A percentile compares a stretch with the other conserved stretches of the same genome.
Evolutionary conservation across 108 stramenopile species (phyloP).

Genomic region (Discostella pseudostelligera): DNA sequence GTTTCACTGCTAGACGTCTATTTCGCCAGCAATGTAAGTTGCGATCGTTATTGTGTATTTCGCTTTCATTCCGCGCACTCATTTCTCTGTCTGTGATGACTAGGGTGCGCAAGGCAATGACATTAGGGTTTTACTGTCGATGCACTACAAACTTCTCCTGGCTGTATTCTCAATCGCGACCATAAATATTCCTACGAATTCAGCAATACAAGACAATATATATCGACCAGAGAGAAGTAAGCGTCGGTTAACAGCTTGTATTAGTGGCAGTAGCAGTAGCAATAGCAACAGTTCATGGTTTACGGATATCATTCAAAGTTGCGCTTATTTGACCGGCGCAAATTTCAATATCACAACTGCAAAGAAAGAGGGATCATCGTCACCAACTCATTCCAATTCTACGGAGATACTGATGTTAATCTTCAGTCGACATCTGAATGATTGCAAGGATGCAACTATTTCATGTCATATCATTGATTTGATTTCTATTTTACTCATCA

Average conservation of each 20-base stretch:
- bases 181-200: background rate
- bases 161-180: constrained; percentile 25
- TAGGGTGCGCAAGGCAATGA: no score
- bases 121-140: constrained; percentile 14
- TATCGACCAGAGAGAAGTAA: constrained; percentile 2
- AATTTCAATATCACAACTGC: background rate
- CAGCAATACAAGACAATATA: constrained; percentile 7
- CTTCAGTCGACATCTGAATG: constrained; percentile 12
- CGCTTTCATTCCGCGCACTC: no score
- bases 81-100: no score
- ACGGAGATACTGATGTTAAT: constrained; percentile 7
- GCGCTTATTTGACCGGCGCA: constrained; percentile 1
- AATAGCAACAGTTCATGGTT: constrained; percentile 1
- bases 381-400: background rate
- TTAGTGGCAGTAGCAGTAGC: background rate
- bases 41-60: background rate
- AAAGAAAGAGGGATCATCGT: background rate
- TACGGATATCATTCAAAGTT: constrained; percentile 17
- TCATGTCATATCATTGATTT: constrained; percentile 37
- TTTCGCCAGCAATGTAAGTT: constrained; percentile 14
- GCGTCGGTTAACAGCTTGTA: background rate
- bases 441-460: constrained; percentile 26
- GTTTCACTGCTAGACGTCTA: constrained; percentile 13
- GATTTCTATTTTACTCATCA: constrained; percentile 25
- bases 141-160: constrained; percentile 30